A percentile compares a stretch with the other conserved stretches of the same genome.
Conservation (phyloP, 2,329 filamentous ascomycete species). For the Aspergillus thermomutatus region DNA sequence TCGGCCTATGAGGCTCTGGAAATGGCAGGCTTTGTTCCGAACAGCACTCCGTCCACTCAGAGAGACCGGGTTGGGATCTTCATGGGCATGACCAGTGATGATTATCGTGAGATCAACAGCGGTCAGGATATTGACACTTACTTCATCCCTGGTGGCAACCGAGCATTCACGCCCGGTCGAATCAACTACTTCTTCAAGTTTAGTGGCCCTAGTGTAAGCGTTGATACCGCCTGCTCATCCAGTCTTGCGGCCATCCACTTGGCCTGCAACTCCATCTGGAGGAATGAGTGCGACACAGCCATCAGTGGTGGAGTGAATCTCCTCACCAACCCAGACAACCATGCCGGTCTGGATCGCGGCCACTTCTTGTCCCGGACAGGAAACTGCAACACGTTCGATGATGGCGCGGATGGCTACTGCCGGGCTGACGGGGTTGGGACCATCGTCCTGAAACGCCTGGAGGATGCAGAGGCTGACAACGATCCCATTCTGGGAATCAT, state of each 20-base stretch:
- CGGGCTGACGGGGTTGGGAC: slow-evolving; percentile 49
- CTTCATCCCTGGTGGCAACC: slow-evolving; percentile 60
- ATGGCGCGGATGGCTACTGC: slow-evolving; percentile 52
- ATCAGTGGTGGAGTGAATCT: slow-evolving; percentile 70
- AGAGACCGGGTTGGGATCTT: slow-evolving; percentile 64
- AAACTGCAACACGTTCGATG: slow-evolving; percentile 49
- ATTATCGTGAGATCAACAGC: slow-evolving; percentile 65
- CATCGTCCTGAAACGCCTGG: slow-evolving; percentile 50
- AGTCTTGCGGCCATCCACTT: slow-evolving; percentile 67
- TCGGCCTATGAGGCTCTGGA: slow-evolving; percentile 67
- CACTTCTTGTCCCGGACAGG: slow-evolving; percentile 33
- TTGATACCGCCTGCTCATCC: slow-evolving; percentile 74
- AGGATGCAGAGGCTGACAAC: slow-evolving; percentile 49
- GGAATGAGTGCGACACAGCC: slow-evolving; percentile 73
- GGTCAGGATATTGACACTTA: slow-evolving; percentile 66
- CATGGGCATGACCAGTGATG: slow-evolving; percentile 69
- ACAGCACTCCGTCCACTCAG: slow-evolving; percentile 64
- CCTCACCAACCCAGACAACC: slow-evolving; percentile 75
- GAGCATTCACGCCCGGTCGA: slow-evolving; percentile 58
- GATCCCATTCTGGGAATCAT: slow-evolving; percentile 43
- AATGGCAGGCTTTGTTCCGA: slow-evolving; percentile 29
- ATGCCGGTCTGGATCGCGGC: slow-evolving; percentile 63
- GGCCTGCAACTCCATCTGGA: slow-evolving; percentile 69
- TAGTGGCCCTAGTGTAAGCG: slow-evolving; percentile 64
- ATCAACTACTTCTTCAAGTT: slow-evolving; percentile 78